Evolutionary conservation across 768 basidiomycete species (phyloP), one percentile per base, ranked within the genome.

Genomic region (Trametes maxima): DNA sequence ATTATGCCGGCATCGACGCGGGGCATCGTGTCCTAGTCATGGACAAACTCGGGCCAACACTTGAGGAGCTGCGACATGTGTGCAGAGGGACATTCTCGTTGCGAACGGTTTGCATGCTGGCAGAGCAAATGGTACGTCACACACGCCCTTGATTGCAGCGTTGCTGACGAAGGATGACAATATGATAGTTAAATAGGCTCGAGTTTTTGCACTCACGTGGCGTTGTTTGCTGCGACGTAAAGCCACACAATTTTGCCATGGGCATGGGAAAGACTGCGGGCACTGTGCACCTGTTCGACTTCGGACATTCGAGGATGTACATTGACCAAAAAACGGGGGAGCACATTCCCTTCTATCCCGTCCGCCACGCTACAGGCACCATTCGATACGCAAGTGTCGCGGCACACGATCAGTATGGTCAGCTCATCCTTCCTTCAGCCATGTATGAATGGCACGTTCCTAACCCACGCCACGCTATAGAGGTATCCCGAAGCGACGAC

Each of bases 101-200:
- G 44, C 69, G 68, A 51, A 70, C 68, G 4, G 59, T 70, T 12
- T 49, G 61, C 14, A 66, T 71, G 68, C 48, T 72, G 0, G 68
- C 46, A 10, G 49, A 63, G 3, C 70, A 72, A 48, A 61, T 72
- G 68, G 70, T 70, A 49, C 46, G 58, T 42, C 13, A 1, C 5
- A 21, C 28, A 8, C 8, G 8, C 28, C 28, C 28, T 3, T n/a
- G 22, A 1, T 44, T 6, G 43, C 25, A 21, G 7, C 11, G 11
- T 19, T 42, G n/a, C 40, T 42, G 13, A n/a, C 40, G 40, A n/a
- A n/a, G 40, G n/a, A 40, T 57, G 11, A 44, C 51, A 10, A 13
- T 11, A 11, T 12, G 25, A 35, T 24, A 72, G 67, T 35, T 71
- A 3, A 25, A 58, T 2, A 42, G 52, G 5, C 33, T 71, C 0